Base-by-base conservation (phyloP, 1,284 basidiomycete genomes). In the Pyrrhoderma noxium region DNA sequence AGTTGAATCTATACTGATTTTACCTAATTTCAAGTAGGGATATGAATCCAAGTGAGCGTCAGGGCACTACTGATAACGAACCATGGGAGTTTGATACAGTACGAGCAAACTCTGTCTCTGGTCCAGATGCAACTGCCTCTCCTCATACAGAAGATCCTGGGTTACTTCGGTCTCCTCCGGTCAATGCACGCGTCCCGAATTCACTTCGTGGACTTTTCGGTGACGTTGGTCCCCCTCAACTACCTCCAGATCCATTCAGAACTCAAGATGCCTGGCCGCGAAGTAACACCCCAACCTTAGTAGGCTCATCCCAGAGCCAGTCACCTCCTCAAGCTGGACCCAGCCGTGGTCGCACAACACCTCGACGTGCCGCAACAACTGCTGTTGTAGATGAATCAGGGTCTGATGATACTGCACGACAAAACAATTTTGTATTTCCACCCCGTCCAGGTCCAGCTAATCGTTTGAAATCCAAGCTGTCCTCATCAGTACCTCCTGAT, bases 61-160 rank as follows among this genome's bases (percentile, higher is more conserved):
- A 61, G 41, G 36, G 60, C 41, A 57, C 62, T 19, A 66, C 72
- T 36, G 73, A 79, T n/a, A 72, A 76, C 44, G 73, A 75, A 53
- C 67, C 71, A 46, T 89, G 86, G 86, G 82, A 86, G 60, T 89
- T 89, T 59, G 87, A 89, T 47, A 87, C 86, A 0, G 68, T 88
- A 31, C 73, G 80, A 42, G 74, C 73, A 18, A 5, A 16, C 16
- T 64, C 68, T 21, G 60, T 64, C 23, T 27, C 40, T 14, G 46
- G 19, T 13, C 27, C 37, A 19, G 45, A 34, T 1, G 21, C 37
- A 3, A 19, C 23, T 13, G 46, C 40, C 13, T 13, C 51, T 18
- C 16, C n/a, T 8, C 38, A 7, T n/a, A 35, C 21, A 13, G 54
- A 52, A 19, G 49, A 50, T 11, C 13, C 31, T 8, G 48, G 41